Base-by-base conservation (phyloP, 1,284 basidiomycete species). In the Xanthoconium separans region DNA sequence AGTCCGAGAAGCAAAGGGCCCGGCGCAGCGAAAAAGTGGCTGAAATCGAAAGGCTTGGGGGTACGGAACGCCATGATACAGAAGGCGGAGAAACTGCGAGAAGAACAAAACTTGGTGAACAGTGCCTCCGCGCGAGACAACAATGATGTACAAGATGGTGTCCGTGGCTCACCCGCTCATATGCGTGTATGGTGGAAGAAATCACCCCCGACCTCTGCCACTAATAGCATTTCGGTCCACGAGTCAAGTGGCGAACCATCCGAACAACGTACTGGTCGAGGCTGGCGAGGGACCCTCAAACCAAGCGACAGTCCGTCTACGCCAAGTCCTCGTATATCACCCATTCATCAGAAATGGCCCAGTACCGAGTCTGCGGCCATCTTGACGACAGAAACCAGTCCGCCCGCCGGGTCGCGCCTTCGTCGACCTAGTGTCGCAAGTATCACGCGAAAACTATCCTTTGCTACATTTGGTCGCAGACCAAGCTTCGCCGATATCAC, bases 181-280 rank as follows among this genome's bases (percentile, higher is more conserved):
- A 39, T 56, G 16, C 68, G 68, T 29, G 69, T 69, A 33, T 71
- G 65, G 65, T 68, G 69, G 69, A 68, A 67, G 53, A 68, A 58
- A 49, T 63, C 68, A 1, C 55, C 58, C 3, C 43, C 53, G 6
- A 48, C 50, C 36, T 58, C 60, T 0, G 51, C 53, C 18, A 54
- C 34, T 29, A 55, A 57, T 9, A 57, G 46, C 39, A 56, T 42
- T 16, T 37, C 52, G 20, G 41, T 49, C 16, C 54, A 63, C 9
- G 65, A 56, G 27, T 39, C 43, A 33, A 54, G 22, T 43, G 42
- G 51, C 9, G 54, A 56, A 5, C 30, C 43, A 2, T 42, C 57
- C 22, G 54, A 46, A 13, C 51, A 50, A 11, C 59, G 46, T n/a
- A n/a, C 50, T 6, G 44, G 50, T 44, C 66, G 51, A 27, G 24